phyloP scores from a whole-genome alignment of 805 yeast species.

The Starmerella geochares region DNA sequence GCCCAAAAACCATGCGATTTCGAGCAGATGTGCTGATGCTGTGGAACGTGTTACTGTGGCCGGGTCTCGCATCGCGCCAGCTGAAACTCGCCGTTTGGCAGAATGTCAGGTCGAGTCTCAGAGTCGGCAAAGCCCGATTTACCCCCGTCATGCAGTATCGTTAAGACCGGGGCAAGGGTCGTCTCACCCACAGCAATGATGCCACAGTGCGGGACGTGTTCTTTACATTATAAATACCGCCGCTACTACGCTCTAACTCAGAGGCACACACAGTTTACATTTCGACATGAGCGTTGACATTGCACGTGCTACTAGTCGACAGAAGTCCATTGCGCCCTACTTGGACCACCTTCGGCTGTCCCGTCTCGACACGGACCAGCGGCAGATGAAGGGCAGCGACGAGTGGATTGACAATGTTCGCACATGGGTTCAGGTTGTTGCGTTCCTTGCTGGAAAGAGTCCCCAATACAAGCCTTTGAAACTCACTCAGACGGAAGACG shows the following conservation, averaged over 20 bases:
- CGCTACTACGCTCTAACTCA: too few species aligned
- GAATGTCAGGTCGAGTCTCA: not conserved
- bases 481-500: not conserved
- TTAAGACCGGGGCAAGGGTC: not conserved
- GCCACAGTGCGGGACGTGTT: not conserved
- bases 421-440: not conserved
- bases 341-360: not conserved
- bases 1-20: too few species aligned
- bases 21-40: too few species aligned
- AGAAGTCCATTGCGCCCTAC: not conserved
- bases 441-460: not conserved
- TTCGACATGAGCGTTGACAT: not conserved
- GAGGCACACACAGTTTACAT: not conserved
- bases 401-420: constrained; percentile 6
- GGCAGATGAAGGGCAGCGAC: not conserved
- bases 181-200: not conserved
- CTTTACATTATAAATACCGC: not conserved
- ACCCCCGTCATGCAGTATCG: not conserved
- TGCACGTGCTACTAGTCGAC: not conserved
- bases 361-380: constrained; percentile 1
- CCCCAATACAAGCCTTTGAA: not conserved
- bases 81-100: too few species aligned
- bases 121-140: not conserved
- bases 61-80: too few species aligned
- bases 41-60: too few species aligned